phyloP scores from a whole-genome alignment of 192 early-diverging fungal species.

The Phlyctochytrium arcticum region DNA sequence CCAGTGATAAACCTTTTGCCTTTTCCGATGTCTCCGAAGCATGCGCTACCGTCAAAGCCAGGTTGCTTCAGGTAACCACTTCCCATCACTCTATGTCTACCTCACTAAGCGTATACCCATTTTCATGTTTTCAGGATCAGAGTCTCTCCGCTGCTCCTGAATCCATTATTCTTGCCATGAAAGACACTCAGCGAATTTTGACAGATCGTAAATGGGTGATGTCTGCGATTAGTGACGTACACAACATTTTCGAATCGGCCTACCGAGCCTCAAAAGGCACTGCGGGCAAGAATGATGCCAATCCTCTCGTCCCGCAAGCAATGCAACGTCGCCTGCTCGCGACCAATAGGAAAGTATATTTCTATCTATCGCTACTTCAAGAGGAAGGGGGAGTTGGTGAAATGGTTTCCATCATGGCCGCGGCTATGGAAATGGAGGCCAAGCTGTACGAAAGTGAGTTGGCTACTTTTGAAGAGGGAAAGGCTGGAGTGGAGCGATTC shows the following conservation, averaged over 20 bases:
- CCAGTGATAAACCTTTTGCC: constrained; percentile 16
- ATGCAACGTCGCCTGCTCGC: constrained; percentile 7
- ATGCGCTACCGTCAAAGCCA: not conserved
- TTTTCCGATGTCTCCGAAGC: constrained; percentile 11
- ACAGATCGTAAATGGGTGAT: not conserved
- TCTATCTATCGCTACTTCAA: constrained; percentile 14
- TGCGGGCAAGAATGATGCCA: not conserved
- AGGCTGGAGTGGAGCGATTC: not conserved
- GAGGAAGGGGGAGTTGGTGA: not conserved
- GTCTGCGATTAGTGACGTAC: constrained; percentile 7
- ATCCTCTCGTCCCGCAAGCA: constrained; percentile 14
- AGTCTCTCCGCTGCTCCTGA: not conserved
- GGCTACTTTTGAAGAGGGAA: not conserved
- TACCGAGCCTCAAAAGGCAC: not conserved
- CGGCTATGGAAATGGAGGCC: constrained; percentile 3
- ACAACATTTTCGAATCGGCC: constrained; percentile 9
- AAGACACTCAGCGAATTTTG: constrained; percentile 3
- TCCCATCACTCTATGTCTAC: not conserved
- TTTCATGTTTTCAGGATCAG: constrained; percentile 4
- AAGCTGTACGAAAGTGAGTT: not conserved
- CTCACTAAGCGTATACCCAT: not conserved
- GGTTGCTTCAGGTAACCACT: constrained; percentile 7
- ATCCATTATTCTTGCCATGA: not conserved
- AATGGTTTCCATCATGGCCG: not conserved
- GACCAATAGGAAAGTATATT: constrained; percentile 15